Percentiles rank a stretch among this genome's conserved stretches.
Conservation (phyloP, 2,329 filamentous ascomycete genomes). For the Aspergillus sp. region DNA sequence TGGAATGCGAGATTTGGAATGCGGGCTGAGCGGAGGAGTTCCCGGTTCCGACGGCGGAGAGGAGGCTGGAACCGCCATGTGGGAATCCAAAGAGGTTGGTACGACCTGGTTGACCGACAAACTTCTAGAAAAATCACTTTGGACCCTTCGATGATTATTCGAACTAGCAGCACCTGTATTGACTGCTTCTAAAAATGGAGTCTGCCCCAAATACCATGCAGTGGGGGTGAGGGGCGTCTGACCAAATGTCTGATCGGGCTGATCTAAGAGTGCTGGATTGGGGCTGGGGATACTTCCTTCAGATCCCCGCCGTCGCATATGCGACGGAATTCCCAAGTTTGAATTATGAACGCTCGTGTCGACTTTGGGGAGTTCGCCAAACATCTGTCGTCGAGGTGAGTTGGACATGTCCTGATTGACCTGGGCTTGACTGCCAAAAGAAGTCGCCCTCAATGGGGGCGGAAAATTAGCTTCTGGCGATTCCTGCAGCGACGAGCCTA, state of each 20-base stretch:
- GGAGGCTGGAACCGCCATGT: constrained; percentile 31
- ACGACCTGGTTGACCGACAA: constrained; percentile 30
- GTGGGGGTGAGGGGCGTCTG: constrained; percentile 61
- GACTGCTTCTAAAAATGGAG: constrained; percentile 39
- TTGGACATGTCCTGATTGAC: constrained; percentile 13
- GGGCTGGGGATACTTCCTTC: constrained; percentile 63
- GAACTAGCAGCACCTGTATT: constrained; percentile 18
- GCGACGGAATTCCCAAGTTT: constrained; percentile 54
- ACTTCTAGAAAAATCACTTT: constrained; percentile 54
- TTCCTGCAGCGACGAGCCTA: constrained; percentile 6
- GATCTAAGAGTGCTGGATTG: constrained; percentile 39
- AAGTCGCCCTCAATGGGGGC: constrained; percentile 4
- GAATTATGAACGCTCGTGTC: constrained; percentile 49
- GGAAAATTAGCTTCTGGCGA: constrained; percentile 1
- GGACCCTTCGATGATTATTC: constrained; percentile 33
- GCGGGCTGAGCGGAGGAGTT: constrained; percentile 22
- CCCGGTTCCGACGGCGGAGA: constrained; percentile 22
- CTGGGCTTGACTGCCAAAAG: constrained; percentile 1
- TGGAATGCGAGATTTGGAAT: constrained; percentile 43
- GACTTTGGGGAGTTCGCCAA: constrained; percentile 68
- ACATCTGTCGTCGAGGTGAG: constrained; percentile 55
- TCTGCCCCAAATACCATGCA: constrained; percentile 57
- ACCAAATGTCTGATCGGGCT: constrained; percentile 36
- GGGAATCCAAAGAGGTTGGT: constrained; percentile 18
- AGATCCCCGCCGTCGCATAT: constrained; percentile 59